Evolutionary conservation across 2,329 filamentous ascomycete species (phyloP).

Genomic region (Huntiella decipiens): DNA sequence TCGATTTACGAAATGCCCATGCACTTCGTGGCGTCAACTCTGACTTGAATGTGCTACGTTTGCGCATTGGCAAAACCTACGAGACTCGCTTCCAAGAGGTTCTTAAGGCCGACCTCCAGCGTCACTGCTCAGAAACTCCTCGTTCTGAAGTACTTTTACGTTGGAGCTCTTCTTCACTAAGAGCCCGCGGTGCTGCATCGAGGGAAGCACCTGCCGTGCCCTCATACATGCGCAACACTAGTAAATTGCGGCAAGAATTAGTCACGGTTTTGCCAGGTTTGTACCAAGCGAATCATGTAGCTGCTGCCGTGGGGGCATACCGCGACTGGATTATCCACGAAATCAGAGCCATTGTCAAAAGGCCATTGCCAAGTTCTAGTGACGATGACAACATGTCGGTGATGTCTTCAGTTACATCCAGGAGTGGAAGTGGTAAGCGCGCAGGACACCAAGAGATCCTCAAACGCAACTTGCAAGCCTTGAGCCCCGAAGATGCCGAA

Average conservation of each 20-base stretch:
- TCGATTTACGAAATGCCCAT: constrained; percentile 5
- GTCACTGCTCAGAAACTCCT: constrained; percentile 60
- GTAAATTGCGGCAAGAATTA: constrained; percentile 51
- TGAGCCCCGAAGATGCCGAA: constrained; percentile 74
- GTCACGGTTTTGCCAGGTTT: constrained; percentile 56
- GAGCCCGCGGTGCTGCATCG: constrained; percentile 47
- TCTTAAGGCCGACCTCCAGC: constrained; percentile 58
- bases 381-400: constrained; percentile 88
- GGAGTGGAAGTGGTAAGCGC: constrained; percentile 1
- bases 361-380: constrained; percentile 73
- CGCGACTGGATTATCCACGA: constrained; percentile 71
- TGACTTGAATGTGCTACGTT: constrained; percentile 57
- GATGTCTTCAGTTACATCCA: constrained; percentile 63
- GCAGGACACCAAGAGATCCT: constrained; percentile 57
- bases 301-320: constrained; percentile 64
- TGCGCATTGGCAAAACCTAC: constrained; percentile 71
- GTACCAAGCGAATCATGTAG: constrained; percentile 62
- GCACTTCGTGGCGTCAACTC: constrained; percentile 36
- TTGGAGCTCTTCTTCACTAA: constrained; percentile 62
- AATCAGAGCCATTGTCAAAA: constrained; percentile 66
- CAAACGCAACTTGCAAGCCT: constrained; percentile 66
- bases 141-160: constrained; percentile 57
- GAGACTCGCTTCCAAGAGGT: constrained; percentile 63
- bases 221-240: constrained; percentile 56
- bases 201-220: constrained; percentile 53